Evolutionary conservation across 1,284 basidiomycete species (phyloP), one percentile per base, ranked within the genome.

Genomic region (Boletus hoseneyae): DNA sequence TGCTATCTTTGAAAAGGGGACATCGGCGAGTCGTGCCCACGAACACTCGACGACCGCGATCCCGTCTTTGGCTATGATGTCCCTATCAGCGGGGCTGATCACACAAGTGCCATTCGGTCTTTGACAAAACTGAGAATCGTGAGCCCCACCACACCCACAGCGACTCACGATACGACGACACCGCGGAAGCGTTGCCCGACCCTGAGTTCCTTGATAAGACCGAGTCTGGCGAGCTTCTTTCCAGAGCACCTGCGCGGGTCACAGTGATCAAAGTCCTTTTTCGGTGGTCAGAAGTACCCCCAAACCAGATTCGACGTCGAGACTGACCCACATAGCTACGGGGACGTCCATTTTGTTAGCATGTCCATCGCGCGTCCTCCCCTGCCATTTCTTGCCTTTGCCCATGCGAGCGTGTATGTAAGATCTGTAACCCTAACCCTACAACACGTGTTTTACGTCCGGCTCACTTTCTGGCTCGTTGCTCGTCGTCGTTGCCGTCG

Each of bases 11-110:
- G 80, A 76, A 66, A 97, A 99, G 0, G 96, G 96, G 3, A 98
- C 86, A 56, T 98, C 95, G 47, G 94, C 91, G 7, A 98, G 72
- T 18, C 94, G 78, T 2, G 96, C 96, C 96, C 96, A 99, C 4
- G 92, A 95, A 68, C 94, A 97, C 66, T 99, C 96, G 2, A 99
- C 93, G 8, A 99, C 96, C 0, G 96, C 96, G 1, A 98, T 72
- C 0, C 96, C 96, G 36, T 76, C 75, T 51, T 81, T 77, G 4
- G 79, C 74, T 12, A 98, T 73, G 45, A 95, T 83, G n/a, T 89
- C 85, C 15, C 83, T 80, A 65, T 99, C 96, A 1, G 86, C 80
- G 0, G 93, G 93, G 42, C 86, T 90, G 25, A 98, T 79, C 3
- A 90, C 77, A 58, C 83, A 79, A 18, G 80, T 89, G 0, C 87